A percentile compares a stretch with the other conserved stretches of the same genome.
These are phyloP conservation scores for Pichia sorboxylosa DNA, from an alignment of 1,139 yeast species.

Conservation along the genomic window DNA sequence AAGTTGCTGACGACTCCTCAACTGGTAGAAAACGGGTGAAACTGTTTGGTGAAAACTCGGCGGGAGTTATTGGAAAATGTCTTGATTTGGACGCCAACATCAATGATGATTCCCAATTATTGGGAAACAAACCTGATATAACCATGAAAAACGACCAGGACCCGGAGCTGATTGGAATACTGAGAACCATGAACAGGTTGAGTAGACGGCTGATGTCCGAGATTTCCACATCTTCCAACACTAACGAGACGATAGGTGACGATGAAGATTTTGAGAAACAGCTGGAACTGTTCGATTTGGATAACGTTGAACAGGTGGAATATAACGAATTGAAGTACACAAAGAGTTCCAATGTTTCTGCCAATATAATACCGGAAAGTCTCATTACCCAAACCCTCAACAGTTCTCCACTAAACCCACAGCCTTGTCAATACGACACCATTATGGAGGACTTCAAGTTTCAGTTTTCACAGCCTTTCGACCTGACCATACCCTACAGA, in stretches of 20 bases:
- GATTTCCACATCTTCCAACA: conserved; percentile 6
- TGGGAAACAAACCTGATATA: conserved; percentile 77
- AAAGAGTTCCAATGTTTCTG: conserved; percentile 19
- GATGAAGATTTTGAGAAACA: conserved; percentile 31
- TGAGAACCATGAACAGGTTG: conserved; percentile 80
- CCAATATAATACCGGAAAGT: conserved; percentile 20
- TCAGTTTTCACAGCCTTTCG: conserved; percentile 26
- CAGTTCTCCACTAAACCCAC: conserved; percentile 21
- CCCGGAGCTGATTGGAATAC: conserved; percentile 57
- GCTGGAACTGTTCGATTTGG: conserved; percentile 51
- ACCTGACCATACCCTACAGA: conserved; percentile 32
- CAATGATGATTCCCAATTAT: conserved; percentile 64
- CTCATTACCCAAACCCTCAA: conserved; percentile 10
- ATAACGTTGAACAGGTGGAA: conserved; percentile 36
- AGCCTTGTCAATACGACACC: conserved; percentile 16
- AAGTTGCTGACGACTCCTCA: conserved; percentile 9
- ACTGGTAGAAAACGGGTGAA: conserved; percentile 17
- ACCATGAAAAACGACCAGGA: conserved; percentile 68
- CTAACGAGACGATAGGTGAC: conserved; percentile 21
- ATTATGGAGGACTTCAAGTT: conserved; percentile 22
- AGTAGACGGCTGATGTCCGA: conserved; percentile 67
- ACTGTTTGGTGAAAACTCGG: conserved; percentile 22
- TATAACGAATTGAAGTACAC: conserved; percentile 51
- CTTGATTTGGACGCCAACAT: conserved; percentile 73
- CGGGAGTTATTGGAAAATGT: conserved; percentile 38